Base-by-base conservation (phyloP, 306 rosid species). In the Oemleria cerasiformis region DNA sequence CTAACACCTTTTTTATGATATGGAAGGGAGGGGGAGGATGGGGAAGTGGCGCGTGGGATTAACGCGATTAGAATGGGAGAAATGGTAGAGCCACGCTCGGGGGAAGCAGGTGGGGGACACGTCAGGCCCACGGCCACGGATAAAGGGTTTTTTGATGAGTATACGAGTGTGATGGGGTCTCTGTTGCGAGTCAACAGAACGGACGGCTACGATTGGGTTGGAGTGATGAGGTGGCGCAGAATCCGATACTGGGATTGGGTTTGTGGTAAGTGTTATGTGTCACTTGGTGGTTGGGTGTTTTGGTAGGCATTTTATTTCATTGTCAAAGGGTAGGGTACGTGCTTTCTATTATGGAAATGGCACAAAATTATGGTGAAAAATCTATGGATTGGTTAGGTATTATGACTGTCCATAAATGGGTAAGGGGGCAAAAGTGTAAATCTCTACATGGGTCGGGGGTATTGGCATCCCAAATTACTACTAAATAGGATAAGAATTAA, bases 31-130 rank as follows among this genome's bases (percentile, higher is more conserved):
- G 1, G 0, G 68, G 51, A 13, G 39, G 8, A 38, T 0, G 15
- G 30, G 39, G 20, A 8, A 6, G 40, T 10, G 41, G 65, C 44
- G 67, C 66, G 75, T 73, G 51, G 0, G 12, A 2, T 5, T 15
- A 21, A 67, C 78, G 78, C 59, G 66, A 65, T 4, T 1, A 40
- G 38, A 34, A 14, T 7, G 9, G 12, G 1, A 49, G 38, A 34
- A 14, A 36, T 38, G 12, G 66, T 5, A 9, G 16, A 11, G 10
- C 45, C 59, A 39, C 74, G 21, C 53, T 36, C 34, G 15, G 12
- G 12, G 8, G 4, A 25, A 45, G 56, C 58, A 79, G 67, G 82
- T 79, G 78, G 78, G 48, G 41, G 54, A 63, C 75, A 79, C 67
- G 51, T 23, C 13, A 73, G 78, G 74, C 75, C 72, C 75, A 79